Conservation (phyloP, 73 alveolate genomes). For the Paramecium tetraurelia region DNA sequence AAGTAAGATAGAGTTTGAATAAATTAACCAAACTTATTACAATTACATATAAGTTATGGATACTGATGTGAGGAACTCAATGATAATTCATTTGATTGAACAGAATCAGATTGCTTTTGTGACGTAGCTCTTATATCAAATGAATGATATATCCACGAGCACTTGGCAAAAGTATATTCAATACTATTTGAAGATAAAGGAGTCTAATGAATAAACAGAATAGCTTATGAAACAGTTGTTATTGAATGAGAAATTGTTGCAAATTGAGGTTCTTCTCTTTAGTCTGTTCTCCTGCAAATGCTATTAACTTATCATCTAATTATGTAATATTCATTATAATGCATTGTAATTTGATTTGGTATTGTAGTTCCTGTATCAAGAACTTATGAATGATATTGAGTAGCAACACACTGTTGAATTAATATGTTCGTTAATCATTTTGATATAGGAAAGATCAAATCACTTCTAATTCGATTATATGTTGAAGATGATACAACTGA, state of each 20-base stretch:
- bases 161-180: not conserved
- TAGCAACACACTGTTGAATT: not conserved
- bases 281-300: not conserved
- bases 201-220: not conserved
- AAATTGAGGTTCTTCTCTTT: not conserved
- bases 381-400: not conserved
- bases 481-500: not conserved
- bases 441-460: not conserved
- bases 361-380: not conserved
- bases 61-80: not conserved
- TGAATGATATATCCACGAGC: not conserved
- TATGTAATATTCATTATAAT: conserved; percentile 3
- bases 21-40: not conserved
- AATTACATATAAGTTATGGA: not conserved
- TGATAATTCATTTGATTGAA: not conserved
- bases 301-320: not conserved
- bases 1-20: not conserved
- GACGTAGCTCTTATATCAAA: not conserved
- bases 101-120: not conserved
- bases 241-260: not conserved
- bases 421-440: not conserved
- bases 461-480: not conserved
- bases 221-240: not conserved
- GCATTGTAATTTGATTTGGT: not conserved
- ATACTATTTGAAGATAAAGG: not conserved